Evolutionary conservation across 2,329 filamentous ascomycete species (phyloP), one percentile per base, ranked within the genome.

Genomic region (Cyphellophora europaea): DNA sequence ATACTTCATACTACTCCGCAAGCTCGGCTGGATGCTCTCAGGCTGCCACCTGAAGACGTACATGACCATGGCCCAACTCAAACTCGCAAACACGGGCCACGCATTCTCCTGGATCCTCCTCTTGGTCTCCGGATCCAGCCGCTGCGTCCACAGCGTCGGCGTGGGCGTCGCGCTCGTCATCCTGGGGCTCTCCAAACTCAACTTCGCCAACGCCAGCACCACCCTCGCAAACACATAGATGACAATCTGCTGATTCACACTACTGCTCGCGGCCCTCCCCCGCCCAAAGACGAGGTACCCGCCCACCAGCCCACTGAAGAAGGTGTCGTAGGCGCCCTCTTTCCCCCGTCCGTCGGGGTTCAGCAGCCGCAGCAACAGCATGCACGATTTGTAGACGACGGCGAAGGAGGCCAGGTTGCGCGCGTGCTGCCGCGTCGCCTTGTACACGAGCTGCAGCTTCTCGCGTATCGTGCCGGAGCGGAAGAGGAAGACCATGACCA

Each of bases 401-500:
- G 89, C 89, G 58, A 96, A 98, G 51, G 81, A 80, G 46, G 87
- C 86, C 27, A 98, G 76, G 62, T 96, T 98, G 44, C 75, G 77
- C 40, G 91, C 91, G 62, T 98, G 91, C 51, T 84, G 87, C 52
- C 75, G 76, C 6, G 91, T 98, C 8, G 91, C 89, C 58, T 82
- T 80, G 53, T 89, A 70, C 48, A 98, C 79, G 35, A 93, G 75
- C 37, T 64, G 62, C 45, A 74, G 55, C 63, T 96, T 96, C 57
- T 93, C 76, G 37, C 77, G 78, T 51, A 94, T 85, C 72, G 82
- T 82, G 65, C 89, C 91, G 6, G 82, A 86, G 49, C 91, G 84
- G 69, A 98, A 98, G 49, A 98, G 76, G 50, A 96, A 82, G 48
- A 95, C 86, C 89, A 98, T 98, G 33, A 98, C 91, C 49, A 98